Conservation (phyloP, 495 filamentous ascomycete species). For the Rostrohypoxylon terebratum region DNA sequence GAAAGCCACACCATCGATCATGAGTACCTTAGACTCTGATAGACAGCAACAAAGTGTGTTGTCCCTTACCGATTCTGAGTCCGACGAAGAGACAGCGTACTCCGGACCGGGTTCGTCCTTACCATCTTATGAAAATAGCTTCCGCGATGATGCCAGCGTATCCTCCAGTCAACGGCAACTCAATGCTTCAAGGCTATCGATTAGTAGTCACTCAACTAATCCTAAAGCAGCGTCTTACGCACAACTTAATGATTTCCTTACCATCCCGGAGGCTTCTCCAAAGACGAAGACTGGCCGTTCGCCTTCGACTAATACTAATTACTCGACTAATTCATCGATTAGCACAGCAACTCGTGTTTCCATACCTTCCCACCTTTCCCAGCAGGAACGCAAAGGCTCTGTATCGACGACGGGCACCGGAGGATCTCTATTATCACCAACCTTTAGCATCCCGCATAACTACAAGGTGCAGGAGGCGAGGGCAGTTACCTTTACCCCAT, state of each 20-base stretch:
- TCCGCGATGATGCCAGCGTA: slow-evolving; percentile 37
- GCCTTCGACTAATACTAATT: slow-evolving; percentile 34
- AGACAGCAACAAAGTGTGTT: slow-evolving; percentile 61
- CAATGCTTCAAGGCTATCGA: slow-evolving; percentile 32
- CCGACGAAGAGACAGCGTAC: slow-evolving; percentile 54
- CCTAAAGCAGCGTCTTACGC: slow-evolving; percentile 39
- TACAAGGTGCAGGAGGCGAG: slow-evolving; percentile 46
- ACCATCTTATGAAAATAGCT: slow-evolving; percentile 40
- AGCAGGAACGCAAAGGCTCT: slow-evolving; percentile 36
- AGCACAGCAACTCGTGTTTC: slow-evolving; percentile 43
- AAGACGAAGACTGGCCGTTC: slow-evolving; percentile 35
- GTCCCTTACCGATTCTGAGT: slow-evolving; percentile 63
- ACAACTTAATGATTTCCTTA: slow-evolving; percentile 50
- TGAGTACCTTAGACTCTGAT: slow-evolving; percentile 58
- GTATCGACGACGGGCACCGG: slow-evolving; percentile 41
- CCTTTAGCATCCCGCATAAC: slow-evolving; percentile 22
- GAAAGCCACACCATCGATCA: slow-evolving; percentile 59
- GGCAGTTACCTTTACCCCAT: slow-evolving; percentile 35
- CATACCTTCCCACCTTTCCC: slow-evolving; percentile 28
- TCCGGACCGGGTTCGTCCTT: slow-evolving; percentile 39
- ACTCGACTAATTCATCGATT: slow-evolving; percentile 43
- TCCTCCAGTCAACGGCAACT: slow-evolving; percentile 36
- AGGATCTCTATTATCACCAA: slow-evolving; percentile 32
- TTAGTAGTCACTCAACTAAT: slow-evolving; percentile 40
- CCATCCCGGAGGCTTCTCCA: slow-evolving; percentile 40